Conservation (phyloP, 1,139 yeast genomes). For the Protomyces pachydermus region DNA sequence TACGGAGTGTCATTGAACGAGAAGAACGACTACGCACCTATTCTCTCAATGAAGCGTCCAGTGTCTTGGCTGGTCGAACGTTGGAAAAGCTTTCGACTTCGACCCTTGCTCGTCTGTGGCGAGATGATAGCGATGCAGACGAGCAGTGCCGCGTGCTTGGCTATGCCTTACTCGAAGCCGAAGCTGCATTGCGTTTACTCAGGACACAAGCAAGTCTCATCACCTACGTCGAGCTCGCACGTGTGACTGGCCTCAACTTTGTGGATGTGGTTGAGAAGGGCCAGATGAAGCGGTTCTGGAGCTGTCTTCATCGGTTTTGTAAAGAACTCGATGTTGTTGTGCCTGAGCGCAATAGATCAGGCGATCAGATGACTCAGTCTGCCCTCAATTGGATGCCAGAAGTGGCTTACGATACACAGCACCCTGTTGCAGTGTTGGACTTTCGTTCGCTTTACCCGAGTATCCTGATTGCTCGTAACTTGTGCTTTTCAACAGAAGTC, state of each 20-base stretch:
- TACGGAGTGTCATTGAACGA: conserved; percentile 14
- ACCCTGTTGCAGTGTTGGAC: conserved; percentile 22
- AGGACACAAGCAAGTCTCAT: conserved; percentile 13
- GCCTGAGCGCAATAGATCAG: conserved; percentile 11
- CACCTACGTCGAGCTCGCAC: conserved; percentile 11
- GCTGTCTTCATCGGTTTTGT: conserved; percentile 22
- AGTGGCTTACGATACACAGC: conserved; percentile 21
- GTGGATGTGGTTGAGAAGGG: conserved; percentile 19
- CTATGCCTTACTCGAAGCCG: conserved; percentile 3
- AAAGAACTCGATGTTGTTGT: conserved; percentile 7
- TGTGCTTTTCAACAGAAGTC: conserved; percentile 24
- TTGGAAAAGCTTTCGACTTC: conserved; percentile 8
- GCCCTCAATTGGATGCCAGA: conserved; percentile 26
- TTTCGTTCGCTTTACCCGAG: conserved; percentile 21
- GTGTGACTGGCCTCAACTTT: conserved; percentile 20
- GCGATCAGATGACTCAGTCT: conserved; percentile 20
- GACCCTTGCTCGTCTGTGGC: conserved; percentile 1
- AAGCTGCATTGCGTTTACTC: conserved; percentile 8
- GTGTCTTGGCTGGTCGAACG: conserved; percentile 2
- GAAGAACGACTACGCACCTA: conserved; percentile 25
- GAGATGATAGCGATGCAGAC: neutral
- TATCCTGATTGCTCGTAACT: conserved; percentile 18
- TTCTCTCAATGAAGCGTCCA: conserved; percentile 19
- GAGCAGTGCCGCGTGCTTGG: conserved; percentile 7
- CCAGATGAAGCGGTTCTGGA: conserved; percentile 25